Conservation (phyloP, 2,329 filamentous ascomycete species). For the Clarireedia sp. region DNA sequence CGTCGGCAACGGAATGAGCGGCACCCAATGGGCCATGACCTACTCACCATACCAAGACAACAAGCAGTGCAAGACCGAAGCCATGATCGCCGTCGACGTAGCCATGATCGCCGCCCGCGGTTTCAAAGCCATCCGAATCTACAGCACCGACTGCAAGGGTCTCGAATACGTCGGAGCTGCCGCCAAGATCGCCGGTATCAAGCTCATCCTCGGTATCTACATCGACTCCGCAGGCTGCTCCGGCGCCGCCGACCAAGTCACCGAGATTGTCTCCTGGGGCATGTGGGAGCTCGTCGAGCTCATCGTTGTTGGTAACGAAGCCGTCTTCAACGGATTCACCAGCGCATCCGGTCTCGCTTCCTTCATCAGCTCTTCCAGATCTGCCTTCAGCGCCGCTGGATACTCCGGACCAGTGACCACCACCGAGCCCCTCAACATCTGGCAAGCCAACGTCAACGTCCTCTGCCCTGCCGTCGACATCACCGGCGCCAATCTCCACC, state of each 20-base stretch:
- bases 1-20: slow-evolving; percentile 15
- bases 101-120: slow-evolving; percentile 53
- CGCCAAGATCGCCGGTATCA: slow-evolving; percentile 57
- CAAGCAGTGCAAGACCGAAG: slow-evolving; percentile 56
- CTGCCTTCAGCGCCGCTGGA: slow-evolving; percentile 51
- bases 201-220: slow-evolving; percentile 83
- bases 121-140: slow-evolving; percentile 69
- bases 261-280: slow-evolving; percentile 62
- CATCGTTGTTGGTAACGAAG: slow-evolving; percentile 86
- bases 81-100: slow-evolving; percentile 54
- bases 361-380: slow-evolving; percentile 63
- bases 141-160: slow-evolving; percentile 85
- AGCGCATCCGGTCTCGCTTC: slow-evolving; percentile 53
- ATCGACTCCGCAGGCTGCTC: slow-evolving; percentile 56
- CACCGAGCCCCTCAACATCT: slow-evolving; percentile 75
- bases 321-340: slow-evolving; percentile 67
- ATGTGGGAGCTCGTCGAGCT: slow-evolving; percentile 71
- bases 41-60: slow-evolving; percentile 64
- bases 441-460: slow-evolving; percentile 51
- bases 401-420: slow-evolving; percentile 75
- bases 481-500: slow-evolving; percentile 79
- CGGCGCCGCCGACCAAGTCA: slow-evolving; percentile 59
- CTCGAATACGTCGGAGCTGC: slow-evolving; percentile 68
- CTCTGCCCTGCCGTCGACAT: slow-evolving; percentile 73
- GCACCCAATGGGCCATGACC: slow-evolving; percentile 59